A percentile compares a stretch with the other conserved stretches of the same genome.
These are phyloP conservation scores for Akanthomyces lecanii DNA, from an alignment of 2,329 filamentous ascomycete species.

Conservation along the genomic window DNA sequence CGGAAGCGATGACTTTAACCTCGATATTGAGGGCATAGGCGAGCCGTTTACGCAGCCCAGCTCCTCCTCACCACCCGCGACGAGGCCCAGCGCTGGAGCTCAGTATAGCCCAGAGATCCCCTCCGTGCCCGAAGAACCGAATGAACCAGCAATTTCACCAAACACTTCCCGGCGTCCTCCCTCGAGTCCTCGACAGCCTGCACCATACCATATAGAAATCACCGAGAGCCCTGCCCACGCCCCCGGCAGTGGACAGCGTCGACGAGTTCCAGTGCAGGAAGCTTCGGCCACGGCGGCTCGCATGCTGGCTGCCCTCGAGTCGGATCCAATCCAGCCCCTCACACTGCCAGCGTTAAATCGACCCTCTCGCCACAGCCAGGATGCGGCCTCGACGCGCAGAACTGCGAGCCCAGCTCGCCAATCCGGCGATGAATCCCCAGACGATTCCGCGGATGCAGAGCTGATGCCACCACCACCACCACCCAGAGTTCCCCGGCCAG, in stretches of 20 bases:
- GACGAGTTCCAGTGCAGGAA: constrained; percentile 34
- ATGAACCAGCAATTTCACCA: neutral
- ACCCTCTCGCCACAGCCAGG: neutral
- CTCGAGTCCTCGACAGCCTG: neutral
- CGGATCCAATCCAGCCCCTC: constrained; percentile 23
- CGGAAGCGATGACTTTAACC: constrained; percentile 53
- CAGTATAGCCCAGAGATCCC: neutral
- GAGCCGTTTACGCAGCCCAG: constrained; percentile 21
- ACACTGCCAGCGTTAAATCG: neutral
- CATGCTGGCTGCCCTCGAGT: constrained; percentile 38
- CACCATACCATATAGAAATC: constrained; percentile 25
- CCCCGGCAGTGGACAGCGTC: constrained; percentile 52
- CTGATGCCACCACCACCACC: constrained; percentile 5
- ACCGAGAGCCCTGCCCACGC: constrained; percentile 51
- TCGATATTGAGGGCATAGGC: constrained; percentile 44
- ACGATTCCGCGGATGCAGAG: constrained; percentile 21
- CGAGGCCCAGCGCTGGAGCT: neutral
- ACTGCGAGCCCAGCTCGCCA: neutral
- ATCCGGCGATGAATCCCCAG: constrained; percentile 17
- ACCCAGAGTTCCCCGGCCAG: neutral
- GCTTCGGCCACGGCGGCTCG: constrained; percentile 38
- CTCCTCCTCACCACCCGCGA: neutral
- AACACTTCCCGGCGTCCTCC: neutral
- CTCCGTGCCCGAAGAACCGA: neutral
- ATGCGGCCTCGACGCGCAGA: neutral